phyloP scores from a whole-genome alignment of 192 early-diverging fungal species.

The Linnemannia zychae region DNA sequence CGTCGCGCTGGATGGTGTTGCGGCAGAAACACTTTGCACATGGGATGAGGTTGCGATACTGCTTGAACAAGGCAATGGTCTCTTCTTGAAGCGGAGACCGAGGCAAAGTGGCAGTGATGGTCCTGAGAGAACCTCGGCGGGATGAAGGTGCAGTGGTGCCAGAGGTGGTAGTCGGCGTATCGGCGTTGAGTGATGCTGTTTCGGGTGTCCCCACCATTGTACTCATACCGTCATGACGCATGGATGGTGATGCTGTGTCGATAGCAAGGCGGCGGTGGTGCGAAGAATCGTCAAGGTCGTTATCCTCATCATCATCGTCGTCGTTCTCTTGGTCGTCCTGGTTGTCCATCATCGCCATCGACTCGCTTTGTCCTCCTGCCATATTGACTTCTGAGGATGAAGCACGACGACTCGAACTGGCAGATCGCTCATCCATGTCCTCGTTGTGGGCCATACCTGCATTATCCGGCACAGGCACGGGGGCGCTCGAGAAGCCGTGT shows the following conservation, averaged over 20 bases:
- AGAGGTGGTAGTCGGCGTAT: slow-evolving; percentile 9
- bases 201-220: neutral
- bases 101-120: slow-evolving; percentile 40
- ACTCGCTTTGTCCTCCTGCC: slow-evolving; percentile 10
- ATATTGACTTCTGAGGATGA: slow-evolving; percentile 18
- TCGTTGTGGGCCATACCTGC: slow-evolving; percentile 19
- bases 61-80: slow-evolving; percentile 47
- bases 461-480: slow-evolving; percentile 25
- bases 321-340: slow-evolving; percentile 7
- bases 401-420: slow-evolving; percentile 12
- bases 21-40: slow-evolving; percentile 53
- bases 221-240: neutral
- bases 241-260: slow-evolving; percentile 3
- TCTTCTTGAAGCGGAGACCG: slow-evolving; percentile 50
- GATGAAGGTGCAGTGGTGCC: slow-evolving; percentile 32
- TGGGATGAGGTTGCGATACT: slow-evolving; percentile 43
- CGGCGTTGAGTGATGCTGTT: neutral
- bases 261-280: slow-evolving; percentile 1
- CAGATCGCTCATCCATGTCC: neutral
- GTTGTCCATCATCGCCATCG: neutral
- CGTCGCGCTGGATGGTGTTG: slow-evolving; percentile 54
- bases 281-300: neutral
- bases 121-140: slow-evolving; percentile 33
- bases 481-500: slow-evolving; percentile 17
- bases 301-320: neutral